A percentile compares a stretch with the other conserved stretches of the same genome.
Evolutionary conservation across 768 basidiomycete species (phyloP).

Genomic region (Tylopilus plumbeoviolaceoides): DNA sequence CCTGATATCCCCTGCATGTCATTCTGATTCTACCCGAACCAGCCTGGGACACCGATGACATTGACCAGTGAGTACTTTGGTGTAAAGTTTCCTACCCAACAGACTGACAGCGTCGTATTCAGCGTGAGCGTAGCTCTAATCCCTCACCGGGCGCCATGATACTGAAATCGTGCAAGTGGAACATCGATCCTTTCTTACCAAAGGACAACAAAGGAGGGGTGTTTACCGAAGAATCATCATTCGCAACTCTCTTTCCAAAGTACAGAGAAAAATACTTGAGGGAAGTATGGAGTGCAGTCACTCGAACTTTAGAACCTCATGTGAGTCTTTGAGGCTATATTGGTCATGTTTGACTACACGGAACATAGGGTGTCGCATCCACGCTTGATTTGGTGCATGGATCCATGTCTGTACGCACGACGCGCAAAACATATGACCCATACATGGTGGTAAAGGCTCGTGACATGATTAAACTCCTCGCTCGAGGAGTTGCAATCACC

Average conservation of each 20-base stretch:
- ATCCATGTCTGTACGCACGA: constrained; percentile 95
- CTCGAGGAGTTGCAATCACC: constrained; percentile 80
- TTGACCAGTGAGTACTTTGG: constrained; percentile 81
- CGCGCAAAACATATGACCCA: constrained; percentile 95
- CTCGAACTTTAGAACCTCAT: constrained; percentile 75
- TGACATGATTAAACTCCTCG: constrained; percentile 92
- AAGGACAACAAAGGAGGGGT: constrained; percentile 76
- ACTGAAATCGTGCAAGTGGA: constrained; percentile 61
- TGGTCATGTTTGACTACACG: background rate
- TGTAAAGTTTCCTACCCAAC: background rate
- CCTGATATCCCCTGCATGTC: background rate
- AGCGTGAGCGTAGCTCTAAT: constrained; percentile 39
- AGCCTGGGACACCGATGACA: constrained; percentile 99
- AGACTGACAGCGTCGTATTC: background rate
- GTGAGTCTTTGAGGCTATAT: constrained; percentile 38
- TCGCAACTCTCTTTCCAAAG: constrained; percentile 97
- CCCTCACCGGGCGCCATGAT: background rate
- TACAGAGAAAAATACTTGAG: constrained; percentile 96
- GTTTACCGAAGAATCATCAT: constrained; percentile 94
- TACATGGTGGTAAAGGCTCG: constrained; percentile 95
- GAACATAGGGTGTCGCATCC: constrained; percentile 73
- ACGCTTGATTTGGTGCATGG: constrained; percentile 94
- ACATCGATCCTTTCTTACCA: constrained; percentile 73
- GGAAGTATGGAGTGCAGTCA: constrained; percentile 92
- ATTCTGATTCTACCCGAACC: constrained; percentile 18